These are phyloP conservation scores for Paramyrothecium sp. DNA, from an alignment of 2,329 filamentous ascomycete genomes.

Conservation along the genomic window DNA sequence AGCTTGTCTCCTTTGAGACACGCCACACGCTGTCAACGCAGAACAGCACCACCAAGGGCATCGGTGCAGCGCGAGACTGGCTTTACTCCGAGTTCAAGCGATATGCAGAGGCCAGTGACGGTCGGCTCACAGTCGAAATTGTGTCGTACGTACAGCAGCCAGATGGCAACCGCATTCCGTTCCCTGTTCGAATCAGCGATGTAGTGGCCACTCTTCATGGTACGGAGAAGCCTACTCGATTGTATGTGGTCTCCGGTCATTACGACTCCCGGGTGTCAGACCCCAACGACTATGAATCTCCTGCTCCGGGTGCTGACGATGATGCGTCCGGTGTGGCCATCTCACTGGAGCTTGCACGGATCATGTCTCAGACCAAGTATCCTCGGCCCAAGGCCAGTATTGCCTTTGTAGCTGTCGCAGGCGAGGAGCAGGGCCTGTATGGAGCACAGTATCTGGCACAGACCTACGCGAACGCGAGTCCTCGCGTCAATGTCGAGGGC, in stretches of 20 bases:
- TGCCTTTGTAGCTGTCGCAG: conserved; percentile 55
- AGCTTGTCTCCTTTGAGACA: conserved; percentile 55
- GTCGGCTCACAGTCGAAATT: conserved; percentile 47
- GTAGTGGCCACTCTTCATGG: conserved; percentile 51
- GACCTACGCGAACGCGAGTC: conserved; percentile 44
- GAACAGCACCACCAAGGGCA: conserved; percentile 48
- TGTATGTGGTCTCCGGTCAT: conserved; percentile 55
- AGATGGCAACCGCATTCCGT: conserved; percentile 39
- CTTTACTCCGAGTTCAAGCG: conserved; percentile 47
- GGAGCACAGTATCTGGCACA: conserved; percentile 51
- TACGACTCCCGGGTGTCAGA: conserved; percentile 54
- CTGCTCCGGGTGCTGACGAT: conserved; percentile 57
- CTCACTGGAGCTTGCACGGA: conserved; percentile 52
- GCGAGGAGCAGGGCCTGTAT: conserved; percentile 56
- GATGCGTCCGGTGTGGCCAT: conserved; percentile 53
- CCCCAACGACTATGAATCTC: conserved; percentile 46
- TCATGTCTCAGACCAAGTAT: conserved; percentile 45
- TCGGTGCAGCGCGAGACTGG: conserved; percentile 58
- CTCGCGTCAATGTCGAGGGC: conserved; percentile 49
- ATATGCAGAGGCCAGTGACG: conserved; percentile 46
- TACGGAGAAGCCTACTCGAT: conserved; percentile 41
- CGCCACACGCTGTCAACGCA: conserved; percentile 54
- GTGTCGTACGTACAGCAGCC: conserved; percentile 50
- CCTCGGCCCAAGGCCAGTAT: conserved; percentile 41
- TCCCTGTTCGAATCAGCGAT: conserved; percentile 52